A percentile compares a stretch with the other conserved stretches of the same genome.
These are phyloP conservation scores for Penicillium tannophilum DNA, from an alignment of 495 filamentous ascomycete genomes.

Conservation along the genomic window DNA sequence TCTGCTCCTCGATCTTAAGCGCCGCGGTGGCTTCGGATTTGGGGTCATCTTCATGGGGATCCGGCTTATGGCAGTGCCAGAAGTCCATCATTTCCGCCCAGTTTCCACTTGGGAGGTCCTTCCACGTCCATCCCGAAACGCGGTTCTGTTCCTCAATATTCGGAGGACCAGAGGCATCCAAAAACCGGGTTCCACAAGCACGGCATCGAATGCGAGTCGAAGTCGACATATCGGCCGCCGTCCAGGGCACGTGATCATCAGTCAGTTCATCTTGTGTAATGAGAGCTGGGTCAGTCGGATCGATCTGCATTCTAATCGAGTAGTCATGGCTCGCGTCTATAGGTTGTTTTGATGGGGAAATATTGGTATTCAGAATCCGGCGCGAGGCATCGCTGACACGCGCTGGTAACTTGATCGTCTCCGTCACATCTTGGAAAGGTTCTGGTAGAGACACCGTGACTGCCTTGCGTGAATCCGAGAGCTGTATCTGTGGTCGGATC, in stretches of 20 bases:
- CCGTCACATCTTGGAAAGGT: constrained; percentile 47
- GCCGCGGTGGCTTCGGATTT: constrained; percentile 32
- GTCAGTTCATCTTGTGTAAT: constrained; percentile 28
- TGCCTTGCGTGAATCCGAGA: constrained; percentile 45
- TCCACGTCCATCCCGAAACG: constrained; percentile 62
- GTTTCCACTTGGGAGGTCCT: constrained; percentile 91
- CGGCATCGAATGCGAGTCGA: constrained; percentile 64
- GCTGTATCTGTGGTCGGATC: constrained; percentile 30
- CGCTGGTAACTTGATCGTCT: constrained; percentile 67
- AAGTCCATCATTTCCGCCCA: constrained; percentile 99
- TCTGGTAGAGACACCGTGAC: constrained; percentile 42
- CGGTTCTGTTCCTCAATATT: not conserved
- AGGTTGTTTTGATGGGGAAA: constrained; percentile 2
- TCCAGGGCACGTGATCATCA: constrained; percentile 67
- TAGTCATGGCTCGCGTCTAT: constrained; percentile 27
- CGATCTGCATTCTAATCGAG: constrained; percentile 72
- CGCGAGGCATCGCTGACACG: constrained; percentile 47
- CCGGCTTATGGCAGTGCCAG: constrained; percentile 98
- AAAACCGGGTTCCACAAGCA: constrained; percentile 49
- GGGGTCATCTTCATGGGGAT: constrained; percentile 44
- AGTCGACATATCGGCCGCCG: constrained; percentile 60
- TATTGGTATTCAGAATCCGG: constrained; percentile 17
- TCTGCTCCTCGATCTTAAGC: constrained; percentile 35
- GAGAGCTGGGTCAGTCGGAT: constrained; percentile 36
- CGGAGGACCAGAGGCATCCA: constrained; percentile 17